Evolutionary conservation across 2,329 filamentous ascomycete genomes (phyloP).

Genomic region (Dothidotthia symphoricarpi): DNA sequence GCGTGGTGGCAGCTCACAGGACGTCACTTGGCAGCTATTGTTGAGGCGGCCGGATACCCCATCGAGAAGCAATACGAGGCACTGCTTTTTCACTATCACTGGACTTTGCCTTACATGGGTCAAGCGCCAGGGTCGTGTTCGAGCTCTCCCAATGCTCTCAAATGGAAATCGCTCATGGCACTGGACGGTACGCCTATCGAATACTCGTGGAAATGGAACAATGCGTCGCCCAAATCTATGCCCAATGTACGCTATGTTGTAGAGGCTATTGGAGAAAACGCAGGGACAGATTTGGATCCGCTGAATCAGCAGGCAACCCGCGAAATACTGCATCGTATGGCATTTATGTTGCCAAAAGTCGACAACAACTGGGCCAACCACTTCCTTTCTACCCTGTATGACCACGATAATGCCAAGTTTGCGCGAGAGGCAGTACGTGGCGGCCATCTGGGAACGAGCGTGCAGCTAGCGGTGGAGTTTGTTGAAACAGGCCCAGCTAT

Average conservation of each 20-base stretch:
- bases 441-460: slow-evolving; percentile 5
- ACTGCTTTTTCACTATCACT: slow-evolving; percentile 17
- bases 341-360: slow-evolving; percentile 6
- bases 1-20: slow-evolving; percentile 16
- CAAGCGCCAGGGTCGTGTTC: too few species aligned
- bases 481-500: slow-evolving; percentile 3
- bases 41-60: slow-evolving; percentile 6
- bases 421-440: slow-evolving; percentile 1
- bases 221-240: not conserved
- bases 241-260: slow-evolving; percentile 19
- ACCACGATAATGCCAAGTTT: slow-evolving; percentile 2
- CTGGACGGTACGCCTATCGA: slow-evolving; percentile 14
- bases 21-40: slow-evolving; percentile 6
- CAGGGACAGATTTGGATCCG: slow-evolving; percentile 16
- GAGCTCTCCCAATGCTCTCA: too few species aligned
- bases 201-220: slow-evolving; percentile 21
- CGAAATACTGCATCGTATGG: slow-evolving; percentile 2
- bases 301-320: slow-evolving; percentile 14
- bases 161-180: slow-evolving; percentile 5
- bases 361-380: slow-evolving; percentile 11
- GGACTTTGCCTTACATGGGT: slow-evolving; percentile 3
- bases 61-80: slow-evolving; percentile 12
- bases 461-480: slow-evolving; percentile 1
- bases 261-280: slow-evolving; percentile 14
- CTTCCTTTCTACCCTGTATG: slow-evolving; percentile 1